These are phyloP conservation scores for Aphanocladium album DNA, from an alignment of 2,329 filamentous ascomycete genomes.

Conservation along the genomic window DNA sequence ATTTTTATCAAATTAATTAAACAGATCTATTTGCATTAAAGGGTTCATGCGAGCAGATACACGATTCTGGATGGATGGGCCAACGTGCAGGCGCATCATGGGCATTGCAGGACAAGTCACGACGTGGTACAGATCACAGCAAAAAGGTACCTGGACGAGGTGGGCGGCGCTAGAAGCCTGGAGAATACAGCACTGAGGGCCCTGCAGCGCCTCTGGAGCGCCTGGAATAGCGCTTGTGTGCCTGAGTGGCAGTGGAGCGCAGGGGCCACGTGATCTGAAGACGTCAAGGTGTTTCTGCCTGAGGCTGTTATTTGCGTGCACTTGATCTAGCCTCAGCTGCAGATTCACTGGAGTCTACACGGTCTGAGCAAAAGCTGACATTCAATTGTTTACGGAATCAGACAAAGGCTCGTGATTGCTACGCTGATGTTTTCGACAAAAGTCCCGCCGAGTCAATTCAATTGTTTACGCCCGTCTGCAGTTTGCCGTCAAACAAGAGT, in stretches of 20 bases:
- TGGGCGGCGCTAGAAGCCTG: not conserved
- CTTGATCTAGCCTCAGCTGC: too few relatives aligned
- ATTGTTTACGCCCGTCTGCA: not conserved
- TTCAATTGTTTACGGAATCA: too few relatives aligned
- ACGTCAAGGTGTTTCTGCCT: not conserved
- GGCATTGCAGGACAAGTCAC: not conserved
- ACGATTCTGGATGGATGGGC: not conserved
- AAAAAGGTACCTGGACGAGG: not conserved
- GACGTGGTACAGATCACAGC: not conserved
- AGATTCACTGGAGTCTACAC: too few relatives aligned
- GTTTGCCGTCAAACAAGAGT: conserved; percentile 4
- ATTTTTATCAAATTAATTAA: not conserved
- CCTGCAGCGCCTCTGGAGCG: not conserved
- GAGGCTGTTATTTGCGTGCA: too few relatives aligned
- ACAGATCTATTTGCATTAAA: not conserved
- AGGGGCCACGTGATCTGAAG: not conserved
- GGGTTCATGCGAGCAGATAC: not conserved
- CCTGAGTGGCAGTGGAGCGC: too few relatives aligned
- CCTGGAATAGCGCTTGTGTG: not conserved
- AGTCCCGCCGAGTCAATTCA: not conserved
- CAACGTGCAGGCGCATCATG: not conserved
- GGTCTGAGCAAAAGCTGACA: too few relatives aligned
- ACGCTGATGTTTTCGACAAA: not conserved
- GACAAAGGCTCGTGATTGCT: too few relatives aligned
- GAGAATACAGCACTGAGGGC: not conserved